Percentiles rank a stretch among this genome's conserved stretches.
These are phyloP conservation scores for Metschnikowia koreensis DNA, from an alignment of 805 yeast species.

Conservation along the genomic window DNA sequence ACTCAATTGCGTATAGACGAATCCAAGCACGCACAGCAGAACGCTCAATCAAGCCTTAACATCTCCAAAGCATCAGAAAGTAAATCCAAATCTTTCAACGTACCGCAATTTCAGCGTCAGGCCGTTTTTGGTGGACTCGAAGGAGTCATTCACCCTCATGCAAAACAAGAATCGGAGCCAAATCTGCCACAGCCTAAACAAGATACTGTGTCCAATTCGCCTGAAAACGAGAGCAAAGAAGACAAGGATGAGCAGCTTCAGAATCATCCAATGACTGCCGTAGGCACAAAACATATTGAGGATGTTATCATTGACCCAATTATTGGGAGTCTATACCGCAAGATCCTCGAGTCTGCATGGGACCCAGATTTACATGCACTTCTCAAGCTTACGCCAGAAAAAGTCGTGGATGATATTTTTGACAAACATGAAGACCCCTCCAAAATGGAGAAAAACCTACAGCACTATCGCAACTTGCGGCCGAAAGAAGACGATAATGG, in stretches of 20 bases:
- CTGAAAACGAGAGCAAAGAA: not conserved
- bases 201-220: not conserved
- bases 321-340: constrained; percentile 49
- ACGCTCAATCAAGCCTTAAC: constrained; percentile 6
- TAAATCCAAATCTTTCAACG: constrained; percentile 23
- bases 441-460: constrained; percentile 17
- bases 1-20: constrained; percentile 41
- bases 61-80: constrained; percentile 21
- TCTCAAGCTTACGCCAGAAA: constrained; percentile 60
- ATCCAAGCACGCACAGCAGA: constrained; percentile 9
- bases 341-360: constrained; percentile 61
- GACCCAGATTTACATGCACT: constrained; percentile 47
- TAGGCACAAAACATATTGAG: constrained; percentile 14
- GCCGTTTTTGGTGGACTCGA: constrained; percentile 51
- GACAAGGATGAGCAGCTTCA: constrained; percentile 2
- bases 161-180: constrained; percentile 4
- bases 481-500: constrained; percentile 23
- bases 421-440: constrained; percentile 32
- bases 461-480: constrained; percentile 19
- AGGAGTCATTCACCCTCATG: constrained; percentile 31
- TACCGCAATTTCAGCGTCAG: constrained; percentile 40
- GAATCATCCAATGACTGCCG: constrained; percentile 4
- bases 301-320: constrained; percentile 46
- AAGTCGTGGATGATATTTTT: constrained; percentile 72
- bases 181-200: not conserved